phyloP scores from a whole-genome alignment of 1,284 basidiomycete genomes.

The Chalciporus sp. region DNA sequence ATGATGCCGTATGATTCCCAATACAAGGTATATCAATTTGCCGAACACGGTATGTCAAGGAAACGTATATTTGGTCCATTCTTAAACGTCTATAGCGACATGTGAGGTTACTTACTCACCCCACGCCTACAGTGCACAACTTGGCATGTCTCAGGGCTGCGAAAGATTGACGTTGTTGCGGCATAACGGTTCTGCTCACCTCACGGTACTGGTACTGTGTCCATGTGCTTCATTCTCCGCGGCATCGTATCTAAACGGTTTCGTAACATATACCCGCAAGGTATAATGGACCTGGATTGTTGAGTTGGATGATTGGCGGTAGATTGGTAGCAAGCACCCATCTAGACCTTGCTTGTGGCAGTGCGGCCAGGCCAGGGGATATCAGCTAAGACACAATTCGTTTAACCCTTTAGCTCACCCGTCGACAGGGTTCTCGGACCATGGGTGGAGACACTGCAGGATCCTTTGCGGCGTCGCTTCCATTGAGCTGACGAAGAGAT shows the following conservation, averaged over 20 bases:
- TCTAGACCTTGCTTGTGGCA: constrained; percentile 1
- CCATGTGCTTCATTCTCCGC: constrained; percentile 23
- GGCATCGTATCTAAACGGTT: constrained; percentile 14
- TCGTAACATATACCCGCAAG: constrained; percentile 13
- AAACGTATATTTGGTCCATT: constrained; percentile 20
- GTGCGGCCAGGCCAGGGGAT: background rate
- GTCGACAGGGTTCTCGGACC: constrained; percentile 1
- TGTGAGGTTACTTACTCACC: constrained; percentile 6
- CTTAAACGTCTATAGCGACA: constrained; percentile 7
- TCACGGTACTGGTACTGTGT: constrained; percentile 28
- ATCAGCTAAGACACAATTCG: background rate
- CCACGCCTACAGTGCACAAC: background rate
- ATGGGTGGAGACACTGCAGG: background rate
- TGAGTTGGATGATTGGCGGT: constrained; percentile 3
- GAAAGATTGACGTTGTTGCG: constrained; percentile 22
- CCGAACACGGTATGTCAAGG: constrained; percentile 20
- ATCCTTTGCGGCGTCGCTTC: background rate
- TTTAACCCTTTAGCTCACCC: background rate
- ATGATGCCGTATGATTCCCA: constrained; percentile 26
- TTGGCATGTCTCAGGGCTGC: constrained; percentile 24
- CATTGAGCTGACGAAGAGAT: background rate
- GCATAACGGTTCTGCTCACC: constrained; percentile 21
- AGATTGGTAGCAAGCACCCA: background rate
- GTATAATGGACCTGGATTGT: constrained; percentile 2
- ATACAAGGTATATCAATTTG: constrained; percentile 30